A percentile compares a stretch with the other conserved stretches of the same genome.
phyloP scores from a whole-genome alignment of 2,329 filamentous ascomycete genomes.

The Arthrobotrys pseudoclavata region DNA sequence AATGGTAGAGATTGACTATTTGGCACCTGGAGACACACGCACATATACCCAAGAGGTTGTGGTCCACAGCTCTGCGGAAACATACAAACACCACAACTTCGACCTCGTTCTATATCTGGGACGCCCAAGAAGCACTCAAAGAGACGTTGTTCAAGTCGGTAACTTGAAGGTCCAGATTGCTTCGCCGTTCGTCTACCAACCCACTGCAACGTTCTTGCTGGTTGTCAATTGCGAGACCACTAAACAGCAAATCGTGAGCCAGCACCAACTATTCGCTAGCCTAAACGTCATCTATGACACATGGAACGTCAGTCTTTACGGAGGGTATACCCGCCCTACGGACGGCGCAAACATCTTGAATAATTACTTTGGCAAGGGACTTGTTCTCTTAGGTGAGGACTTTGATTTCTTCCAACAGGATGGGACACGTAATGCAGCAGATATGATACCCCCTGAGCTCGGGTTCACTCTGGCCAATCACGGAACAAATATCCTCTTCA shows the following conservation, averaged over 20 bases:
- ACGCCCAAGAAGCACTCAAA: slow-evolving; percentile 3
- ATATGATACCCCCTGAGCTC: slow-evolving; percentile 34
- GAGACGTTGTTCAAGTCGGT: slow-evolving; percentile 28
- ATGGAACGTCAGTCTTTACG: slow-evolving; percentile 40
- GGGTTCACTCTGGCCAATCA: slow-evolving; percentile 24
- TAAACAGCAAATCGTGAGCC: slow-evolving; percentile 2
- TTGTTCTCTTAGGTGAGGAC: slow-evolving; percentile 22
- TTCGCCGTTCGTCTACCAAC: slow-evolving; percentile 21
- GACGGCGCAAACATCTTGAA: slow-evolving; percentile 21
- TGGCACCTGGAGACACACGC: slow-evolving; percentile 13
- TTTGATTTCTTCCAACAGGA: slow-evolving; percentile 39
- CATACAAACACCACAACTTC: slow-evolving; percentile 34
- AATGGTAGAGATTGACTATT: slow-evolving; percentile 4
- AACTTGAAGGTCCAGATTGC: slow-evolving; percentile 23
- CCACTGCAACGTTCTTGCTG: slow-evolving; percentile 12
- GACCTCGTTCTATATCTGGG: slow-evolving; percentile 16
- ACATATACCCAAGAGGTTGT: slow-evolving; percentile 29
- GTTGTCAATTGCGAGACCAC: slow-evolving; percentile 26
- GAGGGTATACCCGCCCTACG: slow-evolving; percentile 23
- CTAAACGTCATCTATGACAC: slow-evolving; percentile 11
- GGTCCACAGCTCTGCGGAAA: slow-evolving; percentile 11
- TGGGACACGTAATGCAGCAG: slow-evolving; percentile 16
- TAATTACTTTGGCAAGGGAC: slow-evolving; percentile 33
- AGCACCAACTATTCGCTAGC: slow-evolving; percentile 17
- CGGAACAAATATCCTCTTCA: slow-evolving; percentile 34